Evolutionary conservation across 192 early-diverging fungal species (phyloP).

Genomic region (Coemansia sp.): DNA sequence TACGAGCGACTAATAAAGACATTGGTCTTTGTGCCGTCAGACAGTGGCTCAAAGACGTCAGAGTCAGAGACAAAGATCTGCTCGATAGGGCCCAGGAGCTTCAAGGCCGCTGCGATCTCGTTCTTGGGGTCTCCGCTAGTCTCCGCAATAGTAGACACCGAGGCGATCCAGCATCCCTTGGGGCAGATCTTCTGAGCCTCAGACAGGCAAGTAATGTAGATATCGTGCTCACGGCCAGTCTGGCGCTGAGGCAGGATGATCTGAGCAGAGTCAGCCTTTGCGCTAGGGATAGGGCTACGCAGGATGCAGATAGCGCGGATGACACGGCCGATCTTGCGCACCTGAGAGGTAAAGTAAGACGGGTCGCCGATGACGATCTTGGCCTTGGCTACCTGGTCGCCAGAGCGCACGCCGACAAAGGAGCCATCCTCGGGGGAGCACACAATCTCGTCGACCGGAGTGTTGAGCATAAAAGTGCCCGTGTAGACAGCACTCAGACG

Average conservation of each 20-base stretch:
- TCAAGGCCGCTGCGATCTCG: conserved; percentile 90
- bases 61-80: conserved; percentile 91
- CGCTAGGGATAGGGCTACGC: conserved; percentile 89
- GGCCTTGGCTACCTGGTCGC: conserved; percentile 79
- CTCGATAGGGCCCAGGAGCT: conserved; percentile 85
- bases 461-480: conserved; percentile 99
- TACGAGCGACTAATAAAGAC: conserved; percentile 94
- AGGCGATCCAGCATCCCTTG: conserved; percentile 88
- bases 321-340: conserved; percentile 82
- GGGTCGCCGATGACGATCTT: conserved; percentile 96
- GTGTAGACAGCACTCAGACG: conserved; percentile 97
- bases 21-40: conserved; percentile 79
- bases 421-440: conserved; percentile 74
- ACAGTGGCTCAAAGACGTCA: conserved; percentile 85
- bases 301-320: conserved; percentile 97
- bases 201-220: conserved; percentile 94
- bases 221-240: conserved; percentile 90
- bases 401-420: conserved; percentile 89
- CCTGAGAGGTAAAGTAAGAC: conserved; percentile 83
- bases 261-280: conserved; percentile 87
- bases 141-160: conserved; percentile 96
- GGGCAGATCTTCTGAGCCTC: conserved; percentile 90
- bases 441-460: conserved; percentile 89
- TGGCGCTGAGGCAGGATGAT: conserved; percentile 99
- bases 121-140: conserved; percentile 81